Evolutionary conservation across 345 rosid species (phyloP).

Genomic region (Citrus glauca): DNA sequence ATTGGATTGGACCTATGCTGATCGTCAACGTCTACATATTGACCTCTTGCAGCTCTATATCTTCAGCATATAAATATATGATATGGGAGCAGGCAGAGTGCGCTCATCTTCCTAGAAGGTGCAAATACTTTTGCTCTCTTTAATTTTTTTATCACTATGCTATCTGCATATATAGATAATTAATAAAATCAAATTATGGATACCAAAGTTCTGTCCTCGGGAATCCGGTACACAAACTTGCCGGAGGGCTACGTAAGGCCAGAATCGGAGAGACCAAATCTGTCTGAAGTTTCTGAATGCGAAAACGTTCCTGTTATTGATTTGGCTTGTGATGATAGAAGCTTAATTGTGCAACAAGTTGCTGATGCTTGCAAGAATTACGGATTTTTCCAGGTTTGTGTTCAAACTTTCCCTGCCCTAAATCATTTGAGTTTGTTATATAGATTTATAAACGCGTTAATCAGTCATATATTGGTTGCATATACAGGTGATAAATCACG

Average conservation of each 20-base stretch:
- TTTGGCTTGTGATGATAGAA: conserved; percentile 42
- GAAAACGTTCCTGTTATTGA: conserved; percentile 66
- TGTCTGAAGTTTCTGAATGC: conserved; percentile 49
- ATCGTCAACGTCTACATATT: too few species aligned
- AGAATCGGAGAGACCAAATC: conserved; percentile 61
- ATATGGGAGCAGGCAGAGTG: not conserved
- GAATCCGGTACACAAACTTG: conserved; percentile 35
- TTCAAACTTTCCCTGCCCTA: not conserved
- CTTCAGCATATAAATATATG: not conserved
- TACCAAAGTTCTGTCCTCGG: conserved; percentile 57
- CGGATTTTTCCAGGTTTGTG: conserved; percentile 71
- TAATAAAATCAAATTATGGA: conserved; percentile 24
- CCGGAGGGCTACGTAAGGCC: conserved; percentile 73
- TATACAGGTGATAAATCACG: conserved; percentile 64
- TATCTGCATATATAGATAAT: too few species aligned
- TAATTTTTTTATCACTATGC: too few species aligned
- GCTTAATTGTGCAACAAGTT: conserved; percentile 36
- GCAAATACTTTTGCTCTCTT: too few species aligned
- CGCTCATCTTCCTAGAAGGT: not conserved
- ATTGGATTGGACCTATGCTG: not conserved
- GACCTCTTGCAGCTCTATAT: too few species aligned
- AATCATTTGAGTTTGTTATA: not conserved
- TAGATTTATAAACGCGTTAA: not conserved
- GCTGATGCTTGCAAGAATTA: conserved; percentile 48
- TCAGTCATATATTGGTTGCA: too few species aligned